Evolutionary conservation across 2,329 filamentous ascomycete genomes (phyloP), one percentile per base, ranked within the genome.

Genomic region (Alternaria sp.): DNA sequence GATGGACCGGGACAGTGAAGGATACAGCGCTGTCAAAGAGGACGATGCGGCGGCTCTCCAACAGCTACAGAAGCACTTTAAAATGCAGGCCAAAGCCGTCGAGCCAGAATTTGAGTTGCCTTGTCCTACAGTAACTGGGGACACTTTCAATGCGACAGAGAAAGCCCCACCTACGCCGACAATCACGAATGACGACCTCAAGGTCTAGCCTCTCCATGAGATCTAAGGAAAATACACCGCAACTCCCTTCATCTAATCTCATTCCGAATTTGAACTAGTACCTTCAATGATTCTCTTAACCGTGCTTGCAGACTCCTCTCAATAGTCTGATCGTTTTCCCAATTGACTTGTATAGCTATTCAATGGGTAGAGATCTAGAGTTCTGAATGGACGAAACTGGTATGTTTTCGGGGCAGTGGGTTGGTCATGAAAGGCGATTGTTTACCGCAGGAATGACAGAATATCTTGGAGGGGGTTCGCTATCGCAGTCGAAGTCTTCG

Each of bases 41-140:
- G 48, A 46, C 17, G 26, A 39, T 13, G 40, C 40, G 9, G 48
- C 41, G n/a, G 34, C 48, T 21, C 23, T 56, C 4, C 33, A 37
- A 14, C 48, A 56, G 36, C 36, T 56, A 21, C 41, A 23, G 23
- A 40, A 40, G 2, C 42, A 42, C 24, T 56, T 56, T 44, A 28
- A 6, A 4, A 28, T 10, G 33, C 54, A 56, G n/a, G 48, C 48
- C 23, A 33, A 45, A 24, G 33, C 40, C 8, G 23, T 52, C 1
- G 21, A 56, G 24, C 24, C 14, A 0, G 26, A 23, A 21, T 23
- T 21, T 23, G 48, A 45, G 10, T 36, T 26, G 40, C 31, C 24
- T 3, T 13, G 8, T 17, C 31, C 7, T n/a, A 48, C 44, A 2
- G 31, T 26, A 48, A 21, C 3, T 10, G 44, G 23, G 3, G 29